Percentiles rank a stretch among this genome's conserved stretches.
Evolutionary conservation across 2,329 filamentous ascomycete genomes (phyloP).

Genomic region (Cephalotrichum gorgonifer): DNA sequence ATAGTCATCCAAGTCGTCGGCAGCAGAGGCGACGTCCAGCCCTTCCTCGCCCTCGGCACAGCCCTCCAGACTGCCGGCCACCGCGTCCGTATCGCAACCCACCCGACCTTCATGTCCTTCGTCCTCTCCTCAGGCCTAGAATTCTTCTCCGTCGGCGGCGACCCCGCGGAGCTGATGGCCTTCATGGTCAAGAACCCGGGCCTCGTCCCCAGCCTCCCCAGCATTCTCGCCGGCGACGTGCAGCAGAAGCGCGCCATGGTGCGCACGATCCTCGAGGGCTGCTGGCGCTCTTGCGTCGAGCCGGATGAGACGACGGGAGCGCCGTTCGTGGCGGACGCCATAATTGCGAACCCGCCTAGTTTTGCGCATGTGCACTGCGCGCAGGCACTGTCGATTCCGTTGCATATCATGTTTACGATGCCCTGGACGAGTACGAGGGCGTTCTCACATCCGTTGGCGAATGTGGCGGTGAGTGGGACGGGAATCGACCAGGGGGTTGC

Average conservation of each 20-base stretch:
- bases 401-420: conserved; percentile 95
- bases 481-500: conserved; percentile 53
- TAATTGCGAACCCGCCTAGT: conserved; percentile 69
- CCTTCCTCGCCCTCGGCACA: conserved; percentile 61
- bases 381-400: conserved; percentile 62
- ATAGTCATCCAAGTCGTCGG: conserved; percentile 68
- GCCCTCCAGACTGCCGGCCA: conserved; percentile 55
- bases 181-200: conserved; percentile 90
- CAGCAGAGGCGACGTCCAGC: conserved; percentile 65
- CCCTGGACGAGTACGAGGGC: conserved; percentile 79
- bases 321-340: conserved; percentile 75
- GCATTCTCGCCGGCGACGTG: conserved; percentile 66
- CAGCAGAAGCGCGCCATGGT: conserved; percentile 67
- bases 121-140: conserved; percentile 62
- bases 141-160: conserved; percentile 66
- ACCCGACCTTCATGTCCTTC: conserved; percentile 56
- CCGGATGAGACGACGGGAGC: conserved; percentile 55
- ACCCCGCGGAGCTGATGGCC: conserved; percentile 68
- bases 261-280: conserved; percentile 67
- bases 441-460: conserved; percentile 79
- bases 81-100: conserved; percentile 63
- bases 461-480: conserved; percentile 66
- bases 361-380: conserved; percentile 69
- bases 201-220: conserved; percentile 72
- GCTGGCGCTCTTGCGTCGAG: conserved; percentile 79